Percentiles rank a stretch among this genome's conserved stretches.
These are phyloP conservation scores for Stropharia rugosoannulata DNA, from an alignment of 768 basidiomycete species.

Conservation along the genomic window DNA sequence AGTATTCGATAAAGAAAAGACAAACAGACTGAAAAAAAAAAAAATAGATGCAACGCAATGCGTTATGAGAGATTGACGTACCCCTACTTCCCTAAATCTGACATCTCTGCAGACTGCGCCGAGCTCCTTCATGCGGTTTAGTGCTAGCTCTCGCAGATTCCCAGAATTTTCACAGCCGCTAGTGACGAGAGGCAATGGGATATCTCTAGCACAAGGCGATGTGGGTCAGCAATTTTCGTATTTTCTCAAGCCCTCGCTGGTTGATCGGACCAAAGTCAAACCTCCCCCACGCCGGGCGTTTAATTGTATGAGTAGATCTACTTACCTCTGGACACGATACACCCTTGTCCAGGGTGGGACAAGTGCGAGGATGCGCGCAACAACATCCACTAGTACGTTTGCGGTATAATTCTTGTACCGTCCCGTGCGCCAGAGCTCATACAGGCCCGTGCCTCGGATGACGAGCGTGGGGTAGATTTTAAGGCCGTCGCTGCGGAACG, in stretches of 20 bases:
- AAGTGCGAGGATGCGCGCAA: slow-evolving; percentile 91
- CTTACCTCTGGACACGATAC: slow-evolving; percentile 92
- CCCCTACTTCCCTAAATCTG: slow-evolving; percentile 96
- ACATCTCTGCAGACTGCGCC: slow-evolving; percentile 98
- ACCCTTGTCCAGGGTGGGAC: slow-evolving; percentile 99
- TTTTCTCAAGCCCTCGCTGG: slow-evolving; percentile 11
- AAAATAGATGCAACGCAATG: neutral
- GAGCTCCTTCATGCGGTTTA: slow-evolving; percentile 99
- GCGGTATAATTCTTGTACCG: slow-evolving; percentile 99
- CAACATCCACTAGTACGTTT: slow-evolving; percentile 97
- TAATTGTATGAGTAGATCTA: neutral
- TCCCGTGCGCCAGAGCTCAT: slow-evolving; percentile 96
- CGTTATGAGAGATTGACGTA: slow-evolving; percentile 38
- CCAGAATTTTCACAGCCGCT: slow-evolving; percentile 98
- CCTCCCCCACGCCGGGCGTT: neutral
- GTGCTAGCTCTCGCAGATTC: slow-evolving; percentile 91
- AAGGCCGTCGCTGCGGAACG: slow-evolving; percentile 93
- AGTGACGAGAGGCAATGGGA: slow-evolving; percentile 93
- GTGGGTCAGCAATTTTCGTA: slow-evolving; percentile 6
- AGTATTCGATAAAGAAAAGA: neutral
- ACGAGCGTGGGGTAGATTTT: slow-evolving; percentile 99
- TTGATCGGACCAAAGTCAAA: slow-evolving; percentile 2
- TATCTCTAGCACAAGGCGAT: slow-evolving; percentile 60
- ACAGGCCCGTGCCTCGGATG: slow-evolving; percentile 94
- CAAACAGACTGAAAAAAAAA: neutral